Evolutionary conservation across 306 rosid genomes (phyloP), one percentile per base, ranked within the genome.

Genomic region (Ceratonia siliqua): DNA sequence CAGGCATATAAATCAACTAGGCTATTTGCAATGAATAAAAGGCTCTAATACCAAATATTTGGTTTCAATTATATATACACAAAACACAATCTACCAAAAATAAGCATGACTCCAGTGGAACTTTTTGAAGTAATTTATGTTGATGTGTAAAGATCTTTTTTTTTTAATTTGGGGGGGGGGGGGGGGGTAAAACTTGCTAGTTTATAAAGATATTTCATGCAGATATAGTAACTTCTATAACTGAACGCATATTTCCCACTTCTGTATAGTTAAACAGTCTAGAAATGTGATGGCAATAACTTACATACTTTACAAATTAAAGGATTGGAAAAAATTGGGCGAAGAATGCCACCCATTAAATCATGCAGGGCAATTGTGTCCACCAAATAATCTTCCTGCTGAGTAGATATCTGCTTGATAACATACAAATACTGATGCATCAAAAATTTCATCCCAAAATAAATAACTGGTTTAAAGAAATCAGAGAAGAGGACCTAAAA

Each of bases 301-400:
- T 77, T 58, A 71, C 80, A 27, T 82, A 91, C 97, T 93, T 94
- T 92, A 83, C 92, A 94, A 67, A 91, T 88, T 73, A 78, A 82
- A 72, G 93, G 87, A 74, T 88, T 75, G 6, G 92, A 90, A 59
- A 94, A 94, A 82, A 88, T 86, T 3, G 89, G 89, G 73, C 82
- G 82, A 74, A 94, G 92, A 74, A 80, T 82, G 68, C 79, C n/a
- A n/a, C n/a, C 78, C 90, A 94, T 90, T 20, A 49, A 80, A 82
- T 94, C 96, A 59, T 90, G 99, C 61, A 92, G 70, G 56, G 96
- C 89, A 87, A 94, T 87, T 38, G 97, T 73, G 78, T 94, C 99
- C 36, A 94, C 78, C 88, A 94, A 87, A 86, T 92, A 94, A 86
- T 94, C 99, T 72, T 94, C 83, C 82, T 75, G 61, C 62, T 21